Base-by-base conservation (phyloP, 768 basidiomycete genomes). In the Lentinula edodes region DNA sequence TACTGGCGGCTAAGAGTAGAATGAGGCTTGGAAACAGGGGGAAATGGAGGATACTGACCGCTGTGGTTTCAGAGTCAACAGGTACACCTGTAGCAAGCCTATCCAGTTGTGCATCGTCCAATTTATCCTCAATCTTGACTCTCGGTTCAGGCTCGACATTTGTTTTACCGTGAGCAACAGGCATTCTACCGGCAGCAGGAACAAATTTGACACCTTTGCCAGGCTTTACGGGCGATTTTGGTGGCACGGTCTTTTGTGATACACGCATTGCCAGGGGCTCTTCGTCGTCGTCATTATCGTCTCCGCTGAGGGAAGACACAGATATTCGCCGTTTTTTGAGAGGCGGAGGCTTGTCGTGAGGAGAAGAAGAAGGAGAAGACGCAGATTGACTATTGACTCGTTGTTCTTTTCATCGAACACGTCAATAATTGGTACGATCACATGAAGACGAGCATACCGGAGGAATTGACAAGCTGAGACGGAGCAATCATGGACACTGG, bases 11-110 rank as follows among this genome's bases (percentile, higher is more conserved):
- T 90, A 34, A 20, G 9, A 12, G 61, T 16, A 42, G 2, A 64
- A 65, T 67, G 34, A 61, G 56, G 54, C n/a, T 36, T 51, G 42
- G 58, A 50, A 36, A 46, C 39, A 38, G 34, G 35, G 39, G 58
- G 58, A 23, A 51, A 46, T 35, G 39, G 38, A 16, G 45, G 32
- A 46, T 39, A 72, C 83, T 66, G 71, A 88, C 85, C 62, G 74
- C 77, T 59, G 80, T 71, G 16, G 82, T 76, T 35, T 65, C 63
- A 7, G 86, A 80, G 69, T 94, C 91, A 3, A 93, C 81, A 2
- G 91, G 87, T 6, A 91, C 87, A 34, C 91, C 92, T 15, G 89
- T 90, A 15, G 88, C 88, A 58, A 95, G 78, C 43, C 91, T 83
- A 52, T 83, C 85, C 16, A 93, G 73, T 69, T 93, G 90, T 35